These are phyloP conservation scores for Pseudofabraea citricarpa DNA, from an alignment of 2,329 filamentous ascomycete genomes.

Conservation along the genomic window DNA sequence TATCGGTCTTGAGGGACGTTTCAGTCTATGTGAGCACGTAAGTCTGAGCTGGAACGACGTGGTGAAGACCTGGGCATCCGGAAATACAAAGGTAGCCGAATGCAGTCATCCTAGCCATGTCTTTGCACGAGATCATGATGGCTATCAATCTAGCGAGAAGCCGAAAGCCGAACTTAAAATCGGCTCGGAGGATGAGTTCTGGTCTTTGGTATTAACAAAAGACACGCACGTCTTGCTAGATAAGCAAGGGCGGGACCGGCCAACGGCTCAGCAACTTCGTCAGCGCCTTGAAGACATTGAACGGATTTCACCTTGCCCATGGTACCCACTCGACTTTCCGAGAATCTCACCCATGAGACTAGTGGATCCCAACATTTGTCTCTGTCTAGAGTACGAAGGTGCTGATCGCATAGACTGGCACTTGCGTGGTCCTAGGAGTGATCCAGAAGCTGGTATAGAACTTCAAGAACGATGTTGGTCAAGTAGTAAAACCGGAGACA, in stretches of 20 bases:
- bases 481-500: not conserved
- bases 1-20: not conserved
- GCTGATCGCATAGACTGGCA: not conserved
- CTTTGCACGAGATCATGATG: not conserved
- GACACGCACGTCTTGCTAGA: not conserved
- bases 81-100: not conserved
- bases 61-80: not conserved
- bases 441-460: not conserved
- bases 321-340: not conserved
- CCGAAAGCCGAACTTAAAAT: not conserved
- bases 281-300: not conserved
- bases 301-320: not conserved
- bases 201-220: not conserved
- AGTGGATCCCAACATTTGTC: not conserved
- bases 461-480: not conserved
- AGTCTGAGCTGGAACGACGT: not conserved
- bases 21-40: not conserved
- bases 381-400: slow-evolving; percentile 1
- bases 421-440: not conserved
- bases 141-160: not conserved
- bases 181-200: not conserved
- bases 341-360: slow-evolving; percentile 1
- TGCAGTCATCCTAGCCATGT: not conserved
- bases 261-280: slow-evolving; percentile 1
- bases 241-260: not conserved